Conservation (phyloP, 106 monocot genomes). For the Allium cepa region DNA sequence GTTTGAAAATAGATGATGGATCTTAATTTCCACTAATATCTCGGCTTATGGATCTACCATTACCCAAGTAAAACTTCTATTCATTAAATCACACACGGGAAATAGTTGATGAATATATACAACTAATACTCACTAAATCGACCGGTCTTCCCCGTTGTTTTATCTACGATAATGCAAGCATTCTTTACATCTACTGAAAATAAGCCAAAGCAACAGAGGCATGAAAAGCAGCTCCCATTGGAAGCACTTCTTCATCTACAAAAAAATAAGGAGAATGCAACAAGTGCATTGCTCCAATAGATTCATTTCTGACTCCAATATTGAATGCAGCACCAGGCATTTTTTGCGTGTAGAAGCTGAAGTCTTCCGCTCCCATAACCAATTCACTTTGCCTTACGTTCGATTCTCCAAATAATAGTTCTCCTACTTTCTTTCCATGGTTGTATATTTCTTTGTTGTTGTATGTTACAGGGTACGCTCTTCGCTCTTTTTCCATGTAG, state of each 20-base stretch:
- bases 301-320: slow-evolving; percentile 42
- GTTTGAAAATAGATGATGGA: no score
- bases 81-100: no score
- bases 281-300: slow-evolving; percentile 16
- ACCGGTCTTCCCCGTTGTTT: no score
- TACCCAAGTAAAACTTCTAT: no score
- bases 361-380: slow-evolving; percentile 55
- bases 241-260: slow-evolving; percentile 50
- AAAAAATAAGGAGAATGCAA: slow-evolving; percentile 41
- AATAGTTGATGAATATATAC: no score
- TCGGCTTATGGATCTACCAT: no score
- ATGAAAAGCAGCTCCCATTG: slow-evolving; percentile 62
- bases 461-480: slow-evolving; percentile 36
- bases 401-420: slow-evolving; percentile 26
- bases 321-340: slow-evolving; percentile 37
- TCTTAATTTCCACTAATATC: no score
- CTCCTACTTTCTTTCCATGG: slow-evolving; percentile 32
- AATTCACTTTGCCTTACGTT: slow-evolving; percentile 9
- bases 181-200: slow-evolving; percentile 2
- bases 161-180: no score
- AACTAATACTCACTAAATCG: no score
- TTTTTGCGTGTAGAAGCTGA: slow-evolving; percentile 55
- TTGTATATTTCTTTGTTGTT: slow-evolving; percentile 47
- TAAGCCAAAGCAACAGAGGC: slow-evolving; percentile 52
- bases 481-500: slow-evolving; percentile 24